Conservation (phyloP, 2,329 filamentous ascomycete genomes). For the Xylariaceae sp. region DNA sequence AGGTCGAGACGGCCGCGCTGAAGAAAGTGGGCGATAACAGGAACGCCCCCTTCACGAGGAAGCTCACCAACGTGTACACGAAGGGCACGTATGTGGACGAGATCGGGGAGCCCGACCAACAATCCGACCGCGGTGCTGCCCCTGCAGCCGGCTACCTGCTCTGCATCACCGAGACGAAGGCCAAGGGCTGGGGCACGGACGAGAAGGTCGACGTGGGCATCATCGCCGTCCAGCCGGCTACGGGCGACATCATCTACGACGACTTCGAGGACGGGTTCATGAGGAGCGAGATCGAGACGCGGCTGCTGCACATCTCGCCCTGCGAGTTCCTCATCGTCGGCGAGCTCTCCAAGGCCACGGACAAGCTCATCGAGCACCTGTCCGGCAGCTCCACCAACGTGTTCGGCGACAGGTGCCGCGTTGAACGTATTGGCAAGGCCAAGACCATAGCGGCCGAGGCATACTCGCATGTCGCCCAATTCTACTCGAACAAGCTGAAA, state of each 20-base stretch:
- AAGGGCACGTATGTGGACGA: constrained; percentile 98
- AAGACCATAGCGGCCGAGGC: constrained; percentile 81
- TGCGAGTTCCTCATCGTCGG: constrained; percentile 94
- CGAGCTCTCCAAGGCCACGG: constrained; percentile 80
- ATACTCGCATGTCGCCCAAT: constrained; percentile 83
- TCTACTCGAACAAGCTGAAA: constrained; percentile 84
- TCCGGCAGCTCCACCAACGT: constrained; percentile 86
- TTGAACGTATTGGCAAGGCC: constrained; percentile 70
- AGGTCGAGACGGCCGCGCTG: constrained; percentile 89
- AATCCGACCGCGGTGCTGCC: constrained; percentile 41
- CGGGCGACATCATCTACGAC: constrained; percentile 93
- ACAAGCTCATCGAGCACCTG: constrained; percentile 86
- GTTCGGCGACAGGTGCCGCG: constrained; percentile 82
- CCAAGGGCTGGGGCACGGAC: constrained; percentile 75
- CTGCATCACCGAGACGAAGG: constrained; percentile 80
- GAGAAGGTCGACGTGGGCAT: constrained; percentile 91
- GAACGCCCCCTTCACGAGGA: constrained; percentile 84
- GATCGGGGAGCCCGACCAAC: constrained; percentile 67
- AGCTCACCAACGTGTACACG: constrained; percentile 94
- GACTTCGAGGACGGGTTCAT: constrained; percentile 97
- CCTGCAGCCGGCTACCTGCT: constrained; percentile 79
- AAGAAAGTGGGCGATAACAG: constrained; percentile 95
- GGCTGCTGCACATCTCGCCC: constrained; percentile 90
- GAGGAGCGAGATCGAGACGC: constrained; percentile 90
- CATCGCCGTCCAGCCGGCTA: constrained; percentile 89